Evolutionary conservation across 2,329 filamentous ascomycete genomes (phyloP).

Genomic region (Aspergillus persii): DNA sequence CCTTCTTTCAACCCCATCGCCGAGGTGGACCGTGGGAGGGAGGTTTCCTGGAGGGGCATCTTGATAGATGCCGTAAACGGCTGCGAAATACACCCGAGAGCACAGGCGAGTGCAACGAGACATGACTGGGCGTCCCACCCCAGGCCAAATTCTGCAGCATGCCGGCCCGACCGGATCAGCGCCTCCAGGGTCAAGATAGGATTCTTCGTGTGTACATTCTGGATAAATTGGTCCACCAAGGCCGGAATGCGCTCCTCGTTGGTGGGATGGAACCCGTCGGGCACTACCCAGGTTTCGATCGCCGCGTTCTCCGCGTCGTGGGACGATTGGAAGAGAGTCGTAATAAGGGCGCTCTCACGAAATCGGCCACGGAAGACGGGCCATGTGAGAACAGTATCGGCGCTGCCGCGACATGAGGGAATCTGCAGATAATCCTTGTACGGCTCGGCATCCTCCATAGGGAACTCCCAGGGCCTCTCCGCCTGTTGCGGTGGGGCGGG

Average conservation of each 20-base stretch:
- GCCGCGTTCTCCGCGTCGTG: constrained; percentile 6
- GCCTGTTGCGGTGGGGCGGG: no score
- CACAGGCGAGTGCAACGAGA: constrained; percentile 18
- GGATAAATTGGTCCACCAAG: constrained; percentile 32
- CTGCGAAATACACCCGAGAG: no score
- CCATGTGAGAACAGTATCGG: constrained; percentile 29
- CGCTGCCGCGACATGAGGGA: constrained; percentile 22
- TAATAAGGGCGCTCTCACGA: not conserved
- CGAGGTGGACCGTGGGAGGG: no score
- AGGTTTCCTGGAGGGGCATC: no score
- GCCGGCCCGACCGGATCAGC: constrained; percentile 18
- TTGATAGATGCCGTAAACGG: no score
- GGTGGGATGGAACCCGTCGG: no score
- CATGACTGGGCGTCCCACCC: constrained; percentile 34
- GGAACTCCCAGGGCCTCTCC: no score
- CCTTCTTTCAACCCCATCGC: no score
- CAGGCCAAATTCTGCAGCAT: constrained; percentile 26
- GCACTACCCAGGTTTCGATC: constrained; percentile 2
- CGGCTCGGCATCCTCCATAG: no score
- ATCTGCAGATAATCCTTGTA: constrained; percentile 15
- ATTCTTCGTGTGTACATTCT: constrained; percentile 38
- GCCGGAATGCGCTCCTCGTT: constrained; percentile 28
- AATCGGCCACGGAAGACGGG: constrained; percentile 23
- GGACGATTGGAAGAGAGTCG: not conserved
- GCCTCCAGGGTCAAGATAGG: constrained; percentile 33